Evolutionary conservation across 2,329 filamentous ascomycete genomes (phyloP).

Genomic region (Hypoxylon sp.): DNA sequence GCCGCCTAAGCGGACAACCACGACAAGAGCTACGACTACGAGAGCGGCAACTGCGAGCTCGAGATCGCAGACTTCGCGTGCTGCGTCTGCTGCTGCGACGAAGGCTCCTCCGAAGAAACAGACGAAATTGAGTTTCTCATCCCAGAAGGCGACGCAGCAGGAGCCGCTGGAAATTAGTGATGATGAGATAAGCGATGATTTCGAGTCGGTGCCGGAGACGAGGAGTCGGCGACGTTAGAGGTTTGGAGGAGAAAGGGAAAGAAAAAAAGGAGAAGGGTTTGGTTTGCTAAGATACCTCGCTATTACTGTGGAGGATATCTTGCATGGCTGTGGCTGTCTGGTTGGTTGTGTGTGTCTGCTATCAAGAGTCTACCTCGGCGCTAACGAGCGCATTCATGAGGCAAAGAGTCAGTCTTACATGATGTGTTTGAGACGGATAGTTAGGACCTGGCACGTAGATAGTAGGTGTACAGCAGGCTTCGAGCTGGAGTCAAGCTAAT

Average conservation of each 20-base stretch:
- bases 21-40: constrained; percentile 51
- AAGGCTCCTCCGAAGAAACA: constrained; percentile 57
- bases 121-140: constrained; percentile 67
- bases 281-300: no score
- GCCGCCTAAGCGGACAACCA: constrained; percentile 58
- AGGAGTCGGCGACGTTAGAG: constrained; percentile 45
- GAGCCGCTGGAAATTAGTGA: constrained; percentile 73
- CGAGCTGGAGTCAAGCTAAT: background rate
- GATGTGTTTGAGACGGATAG: no score
- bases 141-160: constrained; percentile 62
- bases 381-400: no score
- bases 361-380: no score
- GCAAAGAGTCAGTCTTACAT: no score
- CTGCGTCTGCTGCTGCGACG: constrained; percentile 45
- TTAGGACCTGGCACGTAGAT: no score
- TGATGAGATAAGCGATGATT: constrained; percentile 75
- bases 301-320: no score
- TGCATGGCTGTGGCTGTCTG: no score
- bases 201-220: constrained; percentile 66
- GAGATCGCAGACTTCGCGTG: constrained; percentile 55
- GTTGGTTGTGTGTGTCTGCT: no score
- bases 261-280: no score
- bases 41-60: background rate
- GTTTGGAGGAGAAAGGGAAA: no score
- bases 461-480: background rate